Percentiles rank a stretch among this genome's conserved stretches.
phyloP scores from a whole-genome alignment of 2,329 filamentous ascomycete species.

The Tolypocladium sp. region DNA sequence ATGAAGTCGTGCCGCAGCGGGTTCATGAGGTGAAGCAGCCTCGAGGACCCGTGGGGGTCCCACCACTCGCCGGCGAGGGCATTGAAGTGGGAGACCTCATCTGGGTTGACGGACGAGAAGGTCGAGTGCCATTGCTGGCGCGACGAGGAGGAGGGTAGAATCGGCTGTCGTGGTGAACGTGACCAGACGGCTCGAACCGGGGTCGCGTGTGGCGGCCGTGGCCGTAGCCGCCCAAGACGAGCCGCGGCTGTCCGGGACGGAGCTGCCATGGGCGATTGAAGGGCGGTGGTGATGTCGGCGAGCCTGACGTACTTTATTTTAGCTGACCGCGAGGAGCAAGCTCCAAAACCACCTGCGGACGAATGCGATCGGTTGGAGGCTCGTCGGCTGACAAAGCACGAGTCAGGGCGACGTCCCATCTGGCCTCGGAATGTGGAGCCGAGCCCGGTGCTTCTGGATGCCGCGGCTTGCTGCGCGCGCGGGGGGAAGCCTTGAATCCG shows the following conservation, averaged over 20 bases:
- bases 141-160: neutral
- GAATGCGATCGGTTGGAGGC: neutral
- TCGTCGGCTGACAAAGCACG: neutral
- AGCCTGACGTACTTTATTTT: neutral
- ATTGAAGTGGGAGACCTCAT: slow-evolving; percentile 91
- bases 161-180: neutral
- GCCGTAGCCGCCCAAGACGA: neutral
- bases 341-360: neutral
- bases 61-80: slow-evolving; percentile 91
- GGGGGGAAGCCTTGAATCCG: neutral
- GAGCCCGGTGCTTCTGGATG: neutral
- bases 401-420: neutral
- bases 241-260: slow-evolving; percentile 4
- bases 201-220: neutral
- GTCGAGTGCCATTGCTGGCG: slow-evolving; percentile 12
- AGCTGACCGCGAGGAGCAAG: neutral
- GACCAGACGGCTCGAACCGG: neutral
- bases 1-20: slow-evolving; percentile 93
- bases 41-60: slow-evolving; percentile 88
- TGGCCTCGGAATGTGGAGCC: neutral
- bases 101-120: slow-evolving; percentile 70
- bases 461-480: neutral
- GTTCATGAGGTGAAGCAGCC: slow-evolving; percentile 95
- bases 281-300: slow-evolving; percentile 1
- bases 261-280: slow-evolving; percentile 5